Evolutionary conservation across 805 yeast species (phyloP), one percentile per base, ranked within the genome.

Genomic region (fission yeast (Schizosaccharomyces pombe)): DNA sequence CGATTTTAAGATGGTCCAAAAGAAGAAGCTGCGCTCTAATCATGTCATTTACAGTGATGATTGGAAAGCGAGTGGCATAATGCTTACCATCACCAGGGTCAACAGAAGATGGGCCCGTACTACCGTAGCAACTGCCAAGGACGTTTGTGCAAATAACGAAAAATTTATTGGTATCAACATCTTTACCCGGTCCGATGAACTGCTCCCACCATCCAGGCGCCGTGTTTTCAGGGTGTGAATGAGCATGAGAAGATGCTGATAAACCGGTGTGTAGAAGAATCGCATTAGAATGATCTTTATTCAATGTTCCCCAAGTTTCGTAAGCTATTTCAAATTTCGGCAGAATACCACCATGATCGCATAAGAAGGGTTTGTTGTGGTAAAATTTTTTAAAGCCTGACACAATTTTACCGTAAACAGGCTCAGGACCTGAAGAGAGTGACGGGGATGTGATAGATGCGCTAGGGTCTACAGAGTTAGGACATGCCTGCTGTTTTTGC

Each of bases 201-300:
- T 78, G 74, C 63, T 87, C 95, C 96, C 96, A 87, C 96, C 96
- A 87, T 14, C 96, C 96, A 4, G 78, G 77, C 57, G 75, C 75
- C 4, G 75, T 64, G 64, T 86, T 86, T 31, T 74, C 70, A 0
- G 71, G 68, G 57, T 83, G 91, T 2, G 94, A 83, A 61, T 77
- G 82, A 8, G 95, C 96, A 68, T 87, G 96, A 1, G 95, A 84
- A 0, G 94, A 83, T 0, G 95, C 95, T 0, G 94, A 83, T 19
- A 87, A 72, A 0, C 96, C 96, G 0, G 96, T 87, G 62, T 87
- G 95, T 8, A 87, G 67, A 37, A 87, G 70, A 22, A 87, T 75
- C 11, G 86, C 82, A 63, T 87, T 87, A 22, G 82, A 75, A 58
- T 69, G 76, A 51, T 70, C 73, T 1, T 67, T 64, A 59, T 83